Conservation (phyloP, 495 filamentous ascomycete species). For the Penicillium canescens region DNA sequence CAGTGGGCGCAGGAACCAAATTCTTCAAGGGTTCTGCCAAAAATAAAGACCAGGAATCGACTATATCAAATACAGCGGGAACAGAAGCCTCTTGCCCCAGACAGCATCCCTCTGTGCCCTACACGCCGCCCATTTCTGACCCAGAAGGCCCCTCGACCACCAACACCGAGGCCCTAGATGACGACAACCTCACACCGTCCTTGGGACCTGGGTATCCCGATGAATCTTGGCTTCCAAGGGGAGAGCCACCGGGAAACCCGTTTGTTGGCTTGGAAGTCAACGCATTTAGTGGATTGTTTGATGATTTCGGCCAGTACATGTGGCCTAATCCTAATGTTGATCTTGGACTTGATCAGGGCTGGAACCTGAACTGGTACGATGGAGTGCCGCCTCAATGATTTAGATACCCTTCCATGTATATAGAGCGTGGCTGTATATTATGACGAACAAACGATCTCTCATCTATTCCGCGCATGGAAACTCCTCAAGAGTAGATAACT, state of each 20-base stretch:
- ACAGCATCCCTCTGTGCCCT: slow-evolving; percentile 16
- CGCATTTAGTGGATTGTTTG: slow-evolving; percentile 21
- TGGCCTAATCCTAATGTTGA: slow-evolving; percentile 31
- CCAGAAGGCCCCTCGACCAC: slow-evolving; percentile 5
- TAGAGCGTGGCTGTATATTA: neutral
- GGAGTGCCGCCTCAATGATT: slow-evolving; percentile 1
- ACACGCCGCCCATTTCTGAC: slow-evolving; percentile 29
- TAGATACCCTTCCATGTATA: neutral
- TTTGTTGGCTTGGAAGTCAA: slow-evolving; percentile 21
- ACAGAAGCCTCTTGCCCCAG: neutral
- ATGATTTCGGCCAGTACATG: slow-evolving; percentile 24
- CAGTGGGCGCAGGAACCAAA: slow-evolving; percentile 34
- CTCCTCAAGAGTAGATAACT: no score
- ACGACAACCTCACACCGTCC: neutral
- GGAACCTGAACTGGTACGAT: slow-evolving; percentile 41
- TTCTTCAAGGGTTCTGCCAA: slow-evolving; percentile 7
- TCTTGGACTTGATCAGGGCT: slow-evolving; percentile 40
- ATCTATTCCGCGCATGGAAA: no score
- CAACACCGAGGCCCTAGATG: neutral
- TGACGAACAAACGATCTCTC: no score
- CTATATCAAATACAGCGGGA: neutral
- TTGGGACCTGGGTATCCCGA: slow-evolving; percentile 9
- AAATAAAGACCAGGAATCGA: slow-evolving; percentile 2
- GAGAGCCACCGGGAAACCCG: slow-evolving; percentile 8
- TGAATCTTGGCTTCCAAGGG: slow-evolving; percentile 18